Conservation (phyloP, 257 asterid species). For the Apocynum venetum region DNA sequence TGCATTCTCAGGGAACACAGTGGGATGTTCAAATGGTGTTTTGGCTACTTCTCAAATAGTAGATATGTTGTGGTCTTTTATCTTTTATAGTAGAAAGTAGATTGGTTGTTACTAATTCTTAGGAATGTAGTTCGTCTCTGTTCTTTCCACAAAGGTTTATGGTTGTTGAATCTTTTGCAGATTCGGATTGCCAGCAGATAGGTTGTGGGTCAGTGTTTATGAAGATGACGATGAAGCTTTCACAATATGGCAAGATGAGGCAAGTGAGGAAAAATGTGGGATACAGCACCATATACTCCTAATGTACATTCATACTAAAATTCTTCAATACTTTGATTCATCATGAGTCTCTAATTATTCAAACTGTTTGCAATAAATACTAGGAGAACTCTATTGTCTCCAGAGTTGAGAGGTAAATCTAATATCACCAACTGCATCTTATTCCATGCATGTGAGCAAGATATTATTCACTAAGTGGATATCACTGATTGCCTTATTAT, state of each 20-base stretch:
- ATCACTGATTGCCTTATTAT: neutral
- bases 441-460: neutral
- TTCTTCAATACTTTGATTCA: neutral
- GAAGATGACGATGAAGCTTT: constrained; percentile 79
- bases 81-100: neutral
- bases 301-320: neutral
- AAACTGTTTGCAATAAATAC: neutral
- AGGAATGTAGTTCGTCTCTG: neutral
- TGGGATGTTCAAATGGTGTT: neutral
- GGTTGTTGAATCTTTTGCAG: constrained; percentile 27
- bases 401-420: neutral
- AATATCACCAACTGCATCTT: neutral
- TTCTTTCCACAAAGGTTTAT: neutral
- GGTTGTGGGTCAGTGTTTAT: constrained; percentile 81
- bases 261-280: constrained; percentile 14
- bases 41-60: neutral
- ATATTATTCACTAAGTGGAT: neutral
- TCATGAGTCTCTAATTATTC: neutral
- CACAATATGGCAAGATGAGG: constrained; percentile 83
- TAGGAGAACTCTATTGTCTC: neutral
- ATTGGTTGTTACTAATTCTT: neutral
- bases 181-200: constrained; percentile 68
- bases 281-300: neutral
- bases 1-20: neutral
- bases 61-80: neutral